phyloP scores from a whole-genome alignment of 2,329 filamentous ascomycete species.

The Ceratocystis huliohia region DNA sequence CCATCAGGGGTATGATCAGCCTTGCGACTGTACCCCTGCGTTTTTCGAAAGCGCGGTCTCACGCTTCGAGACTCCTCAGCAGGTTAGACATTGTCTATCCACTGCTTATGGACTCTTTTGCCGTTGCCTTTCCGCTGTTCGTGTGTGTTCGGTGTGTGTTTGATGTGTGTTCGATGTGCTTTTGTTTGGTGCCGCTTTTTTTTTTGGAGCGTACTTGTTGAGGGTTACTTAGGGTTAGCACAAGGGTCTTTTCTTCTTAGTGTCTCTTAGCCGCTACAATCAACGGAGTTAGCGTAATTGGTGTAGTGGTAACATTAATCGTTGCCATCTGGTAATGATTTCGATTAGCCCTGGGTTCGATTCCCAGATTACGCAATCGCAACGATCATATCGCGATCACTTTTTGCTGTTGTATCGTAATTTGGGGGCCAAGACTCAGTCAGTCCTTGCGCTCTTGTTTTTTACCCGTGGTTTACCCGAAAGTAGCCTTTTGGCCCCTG shows the following conservation, averaged over 20 bases:
- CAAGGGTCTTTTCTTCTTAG: not conserved
- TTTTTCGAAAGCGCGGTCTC: too few relatives aligned
- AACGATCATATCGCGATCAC: not conserved
- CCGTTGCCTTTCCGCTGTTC: too few relatives aligned
- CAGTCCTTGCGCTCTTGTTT: not conserved
- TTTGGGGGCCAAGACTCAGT: not conserved
- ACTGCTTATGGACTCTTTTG: too few relatives aligned
- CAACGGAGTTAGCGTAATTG: conserved; percentile 4
- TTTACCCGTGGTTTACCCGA: not conserved
- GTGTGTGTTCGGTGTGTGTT: too few relatives aligned
- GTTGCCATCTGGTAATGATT: conserved; percentile 17
- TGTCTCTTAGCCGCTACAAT: not conserved
- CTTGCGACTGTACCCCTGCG: too few relatives aligned
- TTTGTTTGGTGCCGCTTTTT: too few relatives aligned
- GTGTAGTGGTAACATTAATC: conserved; percentile 20
- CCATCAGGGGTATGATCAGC: too few relatives aligned
- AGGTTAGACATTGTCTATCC: too few relatives aligned
- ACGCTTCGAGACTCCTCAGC: too few relatives aligned
- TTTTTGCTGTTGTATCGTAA: not conserved
- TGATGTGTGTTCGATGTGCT: too few relatives aligned
- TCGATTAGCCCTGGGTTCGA: conserved; percentile 19
- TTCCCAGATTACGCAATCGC: conserved; percentile 16
- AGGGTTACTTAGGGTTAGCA: too few relatives aligned
- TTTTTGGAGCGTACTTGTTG: too few relatives aligned
- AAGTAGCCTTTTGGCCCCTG: not conserved